phyloP scores from a whole-genome alignment of 345 rosid species.

The Gossypium mustelinum region DNA sequence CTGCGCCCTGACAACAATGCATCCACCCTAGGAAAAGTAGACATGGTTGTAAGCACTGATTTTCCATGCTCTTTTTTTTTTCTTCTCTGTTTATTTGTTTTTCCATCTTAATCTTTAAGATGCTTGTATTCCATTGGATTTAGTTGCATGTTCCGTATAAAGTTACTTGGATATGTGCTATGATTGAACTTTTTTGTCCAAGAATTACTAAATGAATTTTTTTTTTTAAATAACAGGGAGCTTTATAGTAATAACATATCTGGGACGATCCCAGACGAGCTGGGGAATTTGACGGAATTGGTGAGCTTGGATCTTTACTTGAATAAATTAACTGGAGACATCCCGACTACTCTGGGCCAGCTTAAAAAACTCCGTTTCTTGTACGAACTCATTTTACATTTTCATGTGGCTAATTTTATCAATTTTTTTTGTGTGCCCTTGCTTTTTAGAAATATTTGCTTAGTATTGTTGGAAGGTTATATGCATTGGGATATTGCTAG shows the following conservation, averaged over 20 bases:
- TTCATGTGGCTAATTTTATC: constrained; percentile 4
- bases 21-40: not conserved
- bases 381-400: constrained; percentile 40
- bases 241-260: constrained; percentile 72
- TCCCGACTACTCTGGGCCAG: constrained; percentile 54
- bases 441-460: not conserved
- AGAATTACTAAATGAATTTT: constrained; percentile 7
- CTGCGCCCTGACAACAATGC: not conserved
- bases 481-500: not conserved
- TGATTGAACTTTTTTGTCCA: not conserved
- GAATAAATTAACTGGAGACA: constrained; percentile 51
- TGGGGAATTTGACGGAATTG: constrained; percentile 70
- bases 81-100: not conserved
- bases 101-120: not conserved
- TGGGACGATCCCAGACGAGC: constrained; percentile 67
- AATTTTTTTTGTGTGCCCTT: not conserved
- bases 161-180: not conserved
- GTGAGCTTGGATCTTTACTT: constrained; percentile 97
- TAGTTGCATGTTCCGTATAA: not conserved
- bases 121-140: not conserved
- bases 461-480: not conserved
- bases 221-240: constrained; percentile 49
- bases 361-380: constrained; percentile 66
- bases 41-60: not conserved
- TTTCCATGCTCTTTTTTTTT: not conserved